A percentile compares a stretch with the other conserved stretches of the same genome.
phyloP scores from a whole-genome alignment of 2,329 filamentous ascomycete genomes.

The Colletotrichum magnum region DNA sequence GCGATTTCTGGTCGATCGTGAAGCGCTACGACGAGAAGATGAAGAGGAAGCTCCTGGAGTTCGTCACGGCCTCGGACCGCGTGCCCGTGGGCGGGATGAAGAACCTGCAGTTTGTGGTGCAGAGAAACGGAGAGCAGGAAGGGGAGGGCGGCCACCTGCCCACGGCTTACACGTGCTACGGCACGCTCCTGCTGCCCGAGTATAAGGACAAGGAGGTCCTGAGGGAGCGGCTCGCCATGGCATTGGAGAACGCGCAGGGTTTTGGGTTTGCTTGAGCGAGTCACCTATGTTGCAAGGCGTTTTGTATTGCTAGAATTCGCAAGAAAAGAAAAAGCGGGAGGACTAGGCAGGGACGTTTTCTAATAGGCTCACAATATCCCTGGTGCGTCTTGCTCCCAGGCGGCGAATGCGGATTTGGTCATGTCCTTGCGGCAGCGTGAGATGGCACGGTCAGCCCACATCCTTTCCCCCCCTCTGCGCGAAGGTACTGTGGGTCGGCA shows the following conservation, averaged over 20 bases:
- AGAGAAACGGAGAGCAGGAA: conserved; percentile 78
- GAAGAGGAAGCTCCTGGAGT: conserved; percentile 85
- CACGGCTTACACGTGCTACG: conserved; percentile 94
- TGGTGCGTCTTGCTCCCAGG: no score
- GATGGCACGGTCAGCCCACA: no score
- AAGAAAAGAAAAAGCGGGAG: background rate
- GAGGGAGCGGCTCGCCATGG: conserved; percentile 82
- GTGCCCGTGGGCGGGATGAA: conserved; percentile 89
- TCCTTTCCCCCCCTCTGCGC: no score
- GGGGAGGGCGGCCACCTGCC: conserved; percentile 74
- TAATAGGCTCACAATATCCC: no score
- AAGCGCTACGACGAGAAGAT: conserved; percentile 76
- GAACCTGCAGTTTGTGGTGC: conserved; percentile 86
- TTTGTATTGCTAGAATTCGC: no score
- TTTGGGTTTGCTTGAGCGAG: conserved; percentile 81
- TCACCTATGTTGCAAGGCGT: no score
- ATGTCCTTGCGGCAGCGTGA: no score
- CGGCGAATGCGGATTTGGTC: no score
- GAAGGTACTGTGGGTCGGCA: no score
- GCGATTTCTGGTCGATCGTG: conserved; percentile 89
- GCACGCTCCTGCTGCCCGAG: conserved; percentile 86
- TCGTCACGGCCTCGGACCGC: conserved; percentile 93
- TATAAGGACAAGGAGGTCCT: conserved; percentile 81
- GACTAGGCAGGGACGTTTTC: background rate
- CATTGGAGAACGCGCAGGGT: conserved; percentile 88